These are phyloP conservation scores for Magnolia officinalis DNA, from an alignment of 164 flowering plant genomes.

Conservation along the genomic window DNA sequence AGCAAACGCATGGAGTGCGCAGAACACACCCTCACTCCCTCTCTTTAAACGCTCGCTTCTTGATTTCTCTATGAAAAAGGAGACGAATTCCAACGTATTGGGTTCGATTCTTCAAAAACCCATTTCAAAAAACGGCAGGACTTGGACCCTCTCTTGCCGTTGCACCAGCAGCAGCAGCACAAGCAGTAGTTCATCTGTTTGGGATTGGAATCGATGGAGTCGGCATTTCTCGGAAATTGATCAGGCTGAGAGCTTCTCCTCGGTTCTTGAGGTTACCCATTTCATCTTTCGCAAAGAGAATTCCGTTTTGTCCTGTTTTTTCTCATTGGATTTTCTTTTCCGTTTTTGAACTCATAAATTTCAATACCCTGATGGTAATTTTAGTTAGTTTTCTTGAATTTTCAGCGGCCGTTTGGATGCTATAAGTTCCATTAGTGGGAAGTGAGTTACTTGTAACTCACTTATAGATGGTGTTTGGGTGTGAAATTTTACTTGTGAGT, in stretches of 20 bases:
- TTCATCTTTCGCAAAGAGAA: background rate
- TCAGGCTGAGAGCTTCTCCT: slow-evolving; percentile 68
- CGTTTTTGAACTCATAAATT: background rate
- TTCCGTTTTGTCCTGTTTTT: background rate
- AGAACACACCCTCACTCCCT: slow-evolving; percentile 14
- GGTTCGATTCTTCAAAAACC: slow-evolving; percentile 11
- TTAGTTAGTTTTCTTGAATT: background rate
- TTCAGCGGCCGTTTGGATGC: too few species aligned
- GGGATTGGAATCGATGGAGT: slow-evolving; percentile 92
- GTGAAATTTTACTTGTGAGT: too few species aligned
- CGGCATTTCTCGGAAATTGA: slow-evolving; percentile 82
- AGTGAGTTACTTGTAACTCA: too few species aligned
- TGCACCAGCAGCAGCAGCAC: slow-evolving; percentile 9
- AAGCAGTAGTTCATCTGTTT: slow-evolving; percentile 34
- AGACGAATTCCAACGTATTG: slow-evolving; percentile 2
- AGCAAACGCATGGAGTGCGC: background rate
- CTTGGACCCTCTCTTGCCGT: slow-evolving; percentile 22
- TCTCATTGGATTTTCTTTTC: background rate
- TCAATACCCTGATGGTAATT: background rate
- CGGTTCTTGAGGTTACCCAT: slow-evolving; percentile 67
- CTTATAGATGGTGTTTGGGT: too few species aligned
- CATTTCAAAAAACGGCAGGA: slow-evolving; percentile 8
- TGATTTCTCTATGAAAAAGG: slow-evolving; percentile 7
- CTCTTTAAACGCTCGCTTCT: slow-evolving; percentile 16
- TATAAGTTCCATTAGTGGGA: too few species aligned